Percentiles rank a stretch among this genome's conserved stretches.
Conservation (phyloP, 352 stramenopile genomes). For the Pythium coloratum region DNA sequence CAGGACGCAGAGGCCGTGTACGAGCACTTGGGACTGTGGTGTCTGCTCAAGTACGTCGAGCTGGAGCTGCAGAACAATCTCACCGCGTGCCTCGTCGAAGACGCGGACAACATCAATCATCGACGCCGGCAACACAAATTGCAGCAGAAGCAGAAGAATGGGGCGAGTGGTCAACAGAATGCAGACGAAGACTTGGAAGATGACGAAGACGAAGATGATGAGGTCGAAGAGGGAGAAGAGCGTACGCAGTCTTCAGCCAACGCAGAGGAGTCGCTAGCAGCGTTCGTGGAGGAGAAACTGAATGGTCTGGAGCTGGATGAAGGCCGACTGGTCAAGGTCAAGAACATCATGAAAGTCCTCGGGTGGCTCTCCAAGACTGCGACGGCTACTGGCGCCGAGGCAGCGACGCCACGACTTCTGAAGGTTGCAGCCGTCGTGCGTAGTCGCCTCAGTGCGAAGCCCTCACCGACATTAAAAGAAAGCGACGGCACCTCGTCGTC, state of each 20-base stretch:
- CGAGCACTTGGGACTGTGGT: constrained; percentile 70
- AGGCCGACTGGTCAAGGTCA: constrained; percentile 36
- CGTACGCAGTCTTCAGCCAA: constrained; percentile 3
- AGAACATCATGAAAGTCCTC: constrained; percentile 59
- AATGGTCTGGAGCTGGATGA: constrained; percentile 39
- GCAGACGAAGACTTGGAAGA: background rate
- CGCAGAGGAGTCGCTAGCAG: constrained; percentile 31
- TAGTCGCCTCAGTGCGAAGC: constrained; percentile 38
- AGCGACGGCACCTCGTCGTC: constrained; percentile 11
- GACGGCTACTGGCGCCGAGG: constrained; percentile 32
- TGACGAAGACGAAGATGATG: constrained; percentile 13
- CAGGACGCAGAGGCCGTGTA: constrained; percentile 64
- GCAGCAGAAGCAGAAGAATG: constrained; percentile 21
- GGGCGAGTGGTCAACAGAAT: background rate
- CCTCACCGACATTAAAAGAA: constrained; percentile 21
- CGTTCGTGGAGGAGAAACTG: constrained; percentile 23
- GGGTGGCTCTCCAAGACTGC: constrained; percentile 40
- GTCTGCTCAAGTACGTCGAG: constrained; percentile 79
- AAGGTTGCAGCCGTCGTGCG: constrained; percentile 55
- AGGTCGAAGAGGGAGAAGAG: constrained; percentile 30
- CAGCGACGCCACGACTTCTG: constrained; percentile 54
- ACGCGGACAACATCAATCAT: constrained; percentile 64
- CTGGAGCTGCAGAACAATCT: constrained; percentile 73
- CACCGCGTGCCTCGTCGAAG: constrained; percentile 64
- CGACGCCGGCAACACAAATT: constrained; percentile 28